Conservation (phyloP, 352 stramenopile species). For the Phytopythium mirpurense region DNA sequence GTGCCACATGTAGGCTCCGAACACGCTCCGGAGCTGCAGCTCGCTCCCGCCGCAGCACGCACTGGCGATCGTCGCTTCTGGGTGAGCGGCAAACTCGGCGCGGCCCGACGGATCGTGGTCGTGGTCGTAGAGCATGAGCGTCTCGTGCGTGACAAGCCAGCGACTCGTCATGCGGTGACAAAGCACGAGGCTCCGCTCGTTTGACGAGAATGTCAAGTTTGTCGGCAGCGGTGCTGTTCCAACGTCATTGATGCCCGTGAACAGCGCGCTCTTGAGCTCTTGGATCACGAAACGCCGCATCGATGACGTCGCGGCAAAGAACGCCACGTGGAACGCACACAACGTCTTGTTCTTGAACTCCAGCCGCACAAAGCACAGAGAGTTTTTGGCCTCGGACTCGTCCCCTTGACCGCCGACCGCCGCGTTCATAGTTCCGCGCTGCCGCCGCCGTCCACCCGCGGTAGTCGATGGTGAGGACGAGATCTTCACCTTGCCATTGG, state of each 20-base stretch:
- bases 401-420: conserved; percentile 3
- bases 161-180: conserved; percentile 80
- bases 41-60: conserved; percentile 78
- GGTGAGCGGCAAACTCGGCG: conserved; percentile 21
- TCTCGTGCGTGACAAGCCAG: conserved; percentile 72
- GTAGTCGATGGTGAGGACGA: background rate
- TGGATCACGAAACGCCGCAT: conserved; percentile 59
- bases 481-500: conserved; percentile 14
- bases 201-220: conserved; percentile 8
- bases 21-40: conserved; percentile 65
- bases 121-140: conserved; percentile 45
- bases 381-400: conserved; percentile 34
- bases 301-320: conserved; percentile 69
- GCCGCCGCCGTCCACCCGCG: conserved; percentile 1
- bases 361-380: conserved; percentile 79
- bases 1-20: conserved; percentile 86
- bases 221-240: background rate
- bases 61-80: conserved; percentile 24
- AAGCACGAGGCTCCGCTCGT: conserved; percentile 29
- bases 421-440: background rate
- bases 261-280: conserved; percentile 67
- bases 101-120: conserved; percentile 26
- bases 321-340: conserved; percentile 77
- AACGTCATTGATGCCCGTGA: conserved; percentile 50
- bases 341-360: conserved; percentile 80